These are phyloP conservation scores for Parsonsia alboflavescens DNA, from an alignment of 257 asterid species.

Conservation along the genomic window DNA sequence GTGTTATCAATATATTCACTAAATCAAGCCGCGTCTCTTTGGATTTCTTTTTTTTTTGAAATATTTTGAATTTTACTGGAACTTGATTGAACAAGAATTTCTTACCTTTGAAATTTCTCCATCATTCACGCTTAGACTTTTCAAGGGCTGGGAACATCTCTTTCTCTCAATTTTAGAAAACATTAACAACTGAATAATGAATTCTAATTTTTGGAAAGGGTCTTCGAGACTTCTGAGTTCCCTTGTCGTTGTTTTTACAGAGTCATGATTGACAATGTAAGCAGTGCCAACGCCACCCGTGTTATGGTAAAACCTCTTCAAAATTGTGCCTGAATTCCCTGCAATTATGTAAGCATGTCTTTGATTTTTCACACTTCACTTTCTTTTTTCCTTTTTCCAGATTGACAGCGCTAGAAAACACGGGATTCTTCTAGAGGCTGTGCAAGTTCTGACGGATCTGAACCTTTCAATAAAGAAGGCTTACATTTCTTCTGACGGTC, in stretches of 20 bases:
- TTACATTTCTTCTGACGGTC: slow-evolving; percentile 88
- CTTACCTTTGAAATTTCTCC: slow-evolving; percentile 37
- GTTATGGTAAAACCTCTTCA: slow-evolving; percentile 51
- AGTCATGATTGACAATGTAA: slow-evolving; percentile 97
- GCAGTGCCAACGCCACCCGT: slow-evolving; percentile 76
- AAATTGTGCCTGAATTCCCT: not conserved
- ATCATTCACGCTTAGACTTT: slow-evolving; percentile 28
- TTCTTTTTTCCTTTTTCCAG: slow-evolving; percentile 27
- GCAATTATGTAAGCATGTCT: not conserved
- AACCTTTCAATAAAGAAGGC: slow-evolving; percentile 90
- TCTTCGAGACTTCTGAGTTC: slow-evolving; percentile 30
- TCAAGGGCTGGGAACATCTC: slow-evolving; percentile 5
- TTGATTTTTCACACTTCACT: not conserved
- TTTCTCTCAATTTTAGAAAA: not conserved
- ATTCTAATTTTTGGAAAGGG: slow-evolving; percentile 13
- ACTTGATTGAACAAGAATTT: slow-evolving; percentile 17
- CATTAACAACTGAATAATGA: not conserved
- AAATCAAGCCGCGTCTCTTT: not conserved
- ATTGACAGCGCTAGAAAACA: slow-evolving; percentile 89
- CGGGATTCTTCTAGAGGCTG: slow-evolving; percentile 88
- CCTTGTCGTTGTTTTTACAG: slow-evolving; percentile 38
- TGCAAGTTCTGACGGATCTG: slow-evolving; percentile 91
- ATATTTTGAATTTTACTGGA: not conserved
- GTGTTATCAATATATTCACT: not conserved
- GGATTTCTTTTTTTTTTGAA: not conserved